A percentile compares a stretch with the other conserved stretches of the same genome.
phyloP scores from a whole-genome alignment of 75 land plant species.

The Azolla pinnata region DNA sequence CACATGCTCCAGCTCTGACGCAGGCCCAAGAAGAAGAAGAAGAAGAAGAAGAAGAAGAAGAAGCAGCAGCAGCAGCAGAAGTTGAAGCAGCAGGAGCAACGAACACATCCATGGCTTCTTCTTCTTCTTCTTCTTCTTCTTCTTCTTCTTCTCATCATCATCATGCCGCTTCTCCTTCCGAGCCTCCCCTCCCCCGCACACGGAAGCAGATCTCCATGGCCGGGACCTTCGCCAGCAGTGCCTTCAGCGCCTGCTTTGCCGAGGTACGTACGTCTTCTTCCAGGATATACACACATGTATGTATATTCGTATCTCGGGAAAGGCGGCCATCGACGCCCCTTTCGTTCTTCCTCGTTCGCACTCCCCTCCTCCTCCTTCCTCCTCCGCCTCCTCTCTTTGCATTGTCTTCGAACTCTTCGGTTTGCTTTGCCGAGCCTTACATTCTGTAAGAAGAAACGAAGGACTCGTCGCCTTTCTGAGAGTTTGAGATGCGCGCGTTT shows the following conservation, averaged over 20 bases:
- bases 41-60: too few species aligned
- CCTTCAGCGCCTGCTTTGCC: conserved; percentile 90
- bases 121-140: conserved; percentile 1
- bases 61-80: too few species aligned
- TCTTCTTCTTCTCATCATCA: background rate
- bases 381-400: background rate
- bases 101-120: too few species aligned
- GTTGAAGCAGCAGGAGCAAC: too few species aligned
- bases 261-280: conserved; percentile 49
- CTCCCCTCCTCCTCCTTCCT: background rate
- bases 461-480: background rate
- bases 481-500: background rate
- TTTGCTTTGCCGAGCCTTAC: background rate
- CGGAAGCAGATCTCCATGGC: conserved; percentile 47
- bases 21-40: too few species aligned
- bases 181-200: conserved; percentile 3
- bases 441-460: background rate
- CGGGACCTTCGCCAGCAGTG: conserved; percentile 77
- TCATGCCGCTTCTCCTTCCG: too few species aligned
- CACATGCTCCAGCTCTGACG: too few species aligned
- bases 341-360: background rate
- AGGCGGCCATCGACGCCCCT: background rate
- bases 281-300: background rate
- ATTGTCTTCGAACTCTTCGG: background rate
- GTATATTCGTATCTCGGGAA: background rate